Conservation (phyloP, 441 rosid genomes). For the Raphanus hybrid region DNA sequence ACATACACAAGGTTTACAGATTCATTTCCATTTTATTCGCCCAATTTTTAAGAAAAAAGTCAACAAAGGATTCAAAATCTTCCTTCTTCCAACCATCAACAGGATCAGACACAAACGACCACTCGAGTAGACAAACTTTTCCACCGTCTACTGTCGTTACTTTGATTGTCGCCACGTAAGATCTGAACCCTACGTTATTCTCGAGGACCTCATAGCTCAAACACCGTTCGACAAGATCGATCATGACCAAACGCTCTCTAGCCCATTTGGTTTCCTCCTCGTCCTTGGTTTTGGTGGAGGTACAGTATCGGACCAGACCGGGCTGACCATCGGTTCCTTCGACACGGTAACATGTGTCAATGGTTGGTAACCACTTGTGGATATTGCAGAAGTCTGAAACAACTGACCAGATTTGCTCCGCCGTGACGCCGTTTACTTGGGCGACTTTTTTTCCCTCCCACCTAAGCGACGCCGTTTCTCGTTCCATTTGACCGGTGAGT, state of each 20-base stretch:
- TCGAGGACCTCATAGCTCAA: slow-evolving; percentile 59
- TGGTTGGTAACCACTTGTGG: slow-evolving; percentile 51
- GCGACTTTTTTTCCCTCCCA: slow-evolving; percentile 56
- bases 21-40: slow-evolving; percentile 48
- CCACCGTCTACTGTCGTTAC: slow-evolving; percentile 38
- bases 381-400: slow-evolving; percentile 64
- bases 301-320: slow-evolving; percentile 57
- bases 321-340: slow-evolving; percentile 60
- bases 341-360: slow-evolving; percentile 50
- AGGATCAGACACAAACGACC: slow-evolving; percentile 64
- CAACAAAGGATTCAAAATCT: slow-evolving; percentile 43
- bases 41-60: slow-evolving; percentile 46
- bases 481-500: slow-evolving; percentile 19
- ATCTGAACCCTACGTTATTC: slow-evolving; percentile 54
- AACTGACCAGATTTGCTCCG: slow-evolving; percentile 58
- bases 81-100: slow-evolving; percentile 54
- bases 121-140: slow-evolving; percentile 49
- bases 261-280: slow-evolving; percentile 45
- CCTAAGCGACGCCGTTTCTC: slow-evolving; percentile 34
- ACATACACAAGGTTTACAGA: slow-evolving; percentile 10
- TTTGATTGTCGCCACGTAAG: slow-evolving; percentile 53
- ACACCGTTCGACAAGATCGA: slow-evolving; percentile 49
- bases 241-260: slow-evolving; percentile 56
- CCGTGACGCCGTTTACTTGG: slow-evolving; percentile 48
- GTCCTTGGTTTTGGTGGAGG: slow-evolving; percentile 31